Conservation (phyloP, 345 rosid genomes). For the Acer saccharum region DNA sequence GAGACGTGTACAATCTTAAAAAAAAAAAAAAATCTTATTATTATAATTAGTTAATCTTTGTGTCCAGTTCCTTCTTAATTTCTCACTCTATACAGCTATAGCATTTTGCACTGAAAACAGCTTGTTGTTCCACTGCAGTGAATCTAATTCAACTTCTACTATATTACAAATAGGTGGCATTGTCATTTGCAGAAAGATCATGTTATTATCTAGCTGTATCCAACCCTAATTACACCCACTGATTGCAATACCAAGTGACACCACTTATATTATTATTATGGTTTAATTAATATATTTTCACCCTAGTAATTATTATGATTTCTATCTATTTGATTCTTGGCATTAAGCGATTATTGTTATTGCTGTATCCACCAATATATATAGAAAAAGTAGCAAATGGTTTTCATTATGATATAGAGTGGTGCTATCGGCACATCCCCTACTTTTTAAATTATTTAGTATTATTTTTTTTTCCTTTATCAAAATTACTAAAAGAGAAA, state of each 20-base stretch:
- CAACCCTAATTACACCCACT: background rate
- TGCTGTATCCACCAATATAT: background rate
- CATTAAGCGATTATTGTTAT: background rate
- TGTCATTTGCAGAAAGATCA: background rate
- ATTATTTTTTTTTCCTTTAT: no score
- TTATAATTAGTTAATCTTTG: background rate
- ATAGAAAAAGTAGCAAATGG: background rate
- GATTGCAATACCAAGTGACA: background rate
- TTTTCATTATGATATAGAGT: background rate
- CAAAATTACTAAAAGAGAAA: no score
- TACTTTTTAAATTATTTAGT: no score
- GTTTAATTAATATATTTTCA: background rate
- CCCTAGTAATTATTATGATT: slow-evolving; percentile 8
- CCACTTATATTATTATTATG: background rate
- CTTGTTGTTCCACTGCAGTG: background rate
- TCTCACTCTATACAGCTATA: no score
- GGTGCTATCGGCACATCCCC: no score
- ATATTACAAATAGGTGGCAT: background rate
- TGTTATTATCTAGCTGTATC: background rate
- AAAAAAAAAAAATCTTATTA: no score
- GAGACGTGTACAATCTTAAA: no score
- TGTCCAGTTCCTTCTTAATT: background rate
- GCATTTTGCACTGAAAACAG: background rate
- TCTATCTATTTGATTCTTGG: background rate
- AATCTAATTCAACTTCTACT: background rate